A percentile compares a stretch with the other conserved stretches of the same genome.
Evolutionary conservation across 129 eudicot species (phyloP).

Genomic region (Flaveria trinervia): DNA sequence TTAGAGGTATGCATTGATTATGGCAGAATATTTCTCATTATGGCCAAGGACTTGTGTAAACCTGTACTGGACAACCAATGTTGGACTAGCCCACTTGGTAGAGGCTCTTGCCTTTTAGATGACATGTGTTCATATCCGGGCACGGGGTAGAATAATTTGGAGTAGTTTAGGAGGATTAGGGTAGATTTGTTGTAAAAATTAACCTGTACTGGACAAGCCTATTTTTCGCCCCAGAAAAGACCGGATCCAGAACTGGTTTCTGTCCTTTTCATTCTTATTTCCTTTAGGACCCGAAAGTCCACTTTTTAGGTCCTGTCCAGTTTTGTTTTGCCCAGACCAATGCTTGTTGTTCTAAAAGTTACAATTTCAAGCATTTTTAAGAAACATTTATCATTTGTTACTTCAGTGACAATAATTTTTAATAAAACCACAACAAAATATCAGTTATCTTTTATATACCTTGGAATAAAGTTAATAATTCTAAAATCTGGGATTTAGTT

Average conservation of each 20-base stretch:
- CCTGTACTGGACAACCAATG: neutral
- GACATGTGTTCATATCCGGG: too few relatives aligned
- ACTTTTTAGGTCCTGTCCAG: neutral
- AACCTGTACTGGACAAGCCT: neutral
- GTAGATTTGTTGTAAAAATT: too few relatives aligned
- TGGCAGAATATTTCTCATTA: neutral
- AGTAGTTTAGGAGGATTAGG: too few relatives aligned
- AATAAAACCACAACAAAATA: neutral
- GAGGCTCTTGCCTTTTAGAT: too few relatives aligned
- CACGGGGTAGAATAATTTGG: too few relatives aligned
- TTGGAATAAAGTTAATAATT: neutral
- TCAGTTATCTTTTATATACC: neutral
- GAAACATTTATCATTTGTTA: conserved; percentile 5
- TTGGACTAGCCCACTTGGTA: too few relatives aligned
- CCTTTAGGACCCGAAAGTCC: neutral
- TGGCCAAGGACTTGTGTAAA: neutral
- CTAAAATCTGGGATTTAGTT: neutral
- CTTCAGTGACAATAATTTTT: neutral
- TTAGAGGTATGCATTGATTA: conserved; percentile 63
- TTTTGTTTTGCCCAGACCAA: neutral
- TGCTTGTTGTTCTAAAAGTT: neutral
- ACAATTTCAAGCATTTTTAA: neutral
- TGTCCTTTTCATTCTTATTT: neutral
- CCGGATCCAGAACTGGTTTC: neutral
- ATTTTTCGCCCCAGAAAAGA: neutral